Evolutionary conservation across 306 rosid genomes (phyloP), one percentile per base, ranked within the genome.

Genomic region (Trichosanthes cucumerina): DNA sequence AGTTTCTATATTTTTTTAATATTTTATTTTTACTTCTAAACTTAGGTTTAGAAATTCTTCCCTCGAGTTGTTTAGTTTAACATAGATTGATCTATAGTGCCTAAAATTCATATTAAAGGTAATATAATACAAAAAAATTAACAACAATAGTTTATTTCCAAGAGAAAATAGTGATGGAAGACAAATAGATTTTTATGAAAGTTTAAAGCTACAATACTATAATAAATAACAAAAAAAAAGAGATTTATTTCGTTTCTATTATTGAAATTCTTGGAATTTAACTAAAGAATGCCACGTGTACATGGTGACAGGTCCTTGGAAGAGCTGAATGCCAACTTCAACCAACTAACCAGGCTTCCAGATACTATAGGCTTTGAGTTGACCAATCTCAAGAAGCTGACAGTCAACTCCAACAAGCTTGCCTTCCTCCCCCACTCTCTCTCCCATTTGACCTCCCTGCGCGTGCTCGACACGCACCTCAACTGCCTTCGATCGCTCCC

Each of bases 301-400:
- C 53, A 66, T 70, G 76, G 7, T 50, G 21, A 39, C 84, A 92
- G 96, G 79, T 85, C 86, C 3, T 80, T 95, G 34, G 99, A 92
- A 79, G 97, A 95, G 68, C 79, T 95, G 83, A 89, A 91, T 68
- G 92, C 96, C 13, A 95, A 95, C 87, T 95, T 95, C 91, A 95
- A 95, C 88, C 84, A 91, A 84, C 74, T 92, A 43, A 84, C 52
- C 2, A 88, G 62, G 16, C 85, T 92, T 0, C 97, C 98, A 56
- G 97, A 95, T 6, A 87, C 86, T 2, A 84, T 95, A 13, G 98
- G 98, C 0, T 91, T 81, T 23, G 98, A 92, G 77, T 81, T 95
- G 8, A 39, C 18, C 47, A 91, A 87, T 80, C 88, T 95, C 4
- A 89, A 90, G 85, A 95, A 92, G 83, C 82, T 95, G 3, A 58